Evolutionary conservation across 768 basidiomycete species (phyloP).

Genomic region (Rubroboletus pulcherrimus): DNA sequence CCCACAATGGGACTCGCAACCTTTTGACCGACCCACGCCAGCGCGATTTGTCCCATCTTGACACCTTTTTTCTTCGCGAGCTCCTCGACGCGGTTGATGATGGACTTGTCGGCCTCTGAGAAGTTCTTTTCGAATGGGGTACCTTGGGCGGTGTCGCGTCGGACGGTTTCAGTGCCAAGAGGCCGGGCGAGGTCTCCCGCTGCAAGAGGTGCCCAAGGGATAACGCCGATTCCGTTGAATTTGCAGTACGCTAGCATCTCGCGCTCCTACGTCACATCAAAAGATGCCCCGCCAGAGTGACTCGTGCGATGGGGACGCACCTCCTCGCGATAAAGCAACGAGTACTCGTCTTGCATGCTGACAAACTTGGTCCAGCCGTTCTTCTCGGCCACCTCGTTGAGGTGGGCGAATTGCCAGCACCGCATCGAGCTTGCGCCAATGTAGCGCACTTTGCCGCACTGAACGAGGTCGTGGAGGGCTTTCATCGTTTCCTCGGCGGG

Average conservation of each 20-base stretch:
- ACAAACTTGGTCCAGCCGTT: conserved; percentile 52
- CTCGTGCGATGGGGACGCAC: conserved; percentile 11
- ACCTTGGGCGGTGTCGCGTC: conserved; percentile 16
- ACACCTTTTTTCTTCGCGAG: conserved; percentile 38
- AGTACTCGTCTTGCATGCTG: conserved; percentile 55
- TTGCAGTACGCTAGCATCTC: conserved; percentile 46
- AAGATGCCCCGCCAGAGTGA: too few species aligned
- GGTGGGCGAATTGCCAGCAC: conserved; percentile 41
- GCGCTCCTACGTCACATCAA: conserved; percentile 33
- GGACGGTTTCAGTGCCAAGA: conserved; percentile 21
- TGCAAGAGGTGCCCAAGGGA: conserved; percentile 48
- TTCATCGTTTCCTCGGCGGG: conserved; percentile 47
- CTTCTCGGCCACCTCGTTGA: conserved; percentile 43
- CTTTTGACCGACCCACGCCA: conserved; percentile 42
- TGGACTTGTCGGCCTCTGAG: conserved; percentile 31
- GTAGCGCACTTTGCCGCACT: conserved; percentile 48
- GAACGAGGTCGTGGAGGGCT: conserved; percentile 47
- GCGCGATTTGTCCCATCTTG: conserved; percentile 45
- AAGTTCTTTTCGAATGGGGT: conserved; percentile 22
- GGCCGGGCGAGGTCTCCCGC: conserved; percentile 40
- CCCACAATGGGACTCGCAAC: conserved; percentile 45
- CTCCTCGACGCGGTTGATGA: conserved; percentile 40
- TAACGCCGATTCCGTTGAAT: conserved; percentile 48
- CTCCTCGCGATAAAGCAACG: conserved; percentile 53
- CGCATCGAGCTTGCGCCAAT: conserved; percentile 48